Conservation (phyloP, 2,329 filamentous ascomycete species). For the Exophiala sideris region DNA sequence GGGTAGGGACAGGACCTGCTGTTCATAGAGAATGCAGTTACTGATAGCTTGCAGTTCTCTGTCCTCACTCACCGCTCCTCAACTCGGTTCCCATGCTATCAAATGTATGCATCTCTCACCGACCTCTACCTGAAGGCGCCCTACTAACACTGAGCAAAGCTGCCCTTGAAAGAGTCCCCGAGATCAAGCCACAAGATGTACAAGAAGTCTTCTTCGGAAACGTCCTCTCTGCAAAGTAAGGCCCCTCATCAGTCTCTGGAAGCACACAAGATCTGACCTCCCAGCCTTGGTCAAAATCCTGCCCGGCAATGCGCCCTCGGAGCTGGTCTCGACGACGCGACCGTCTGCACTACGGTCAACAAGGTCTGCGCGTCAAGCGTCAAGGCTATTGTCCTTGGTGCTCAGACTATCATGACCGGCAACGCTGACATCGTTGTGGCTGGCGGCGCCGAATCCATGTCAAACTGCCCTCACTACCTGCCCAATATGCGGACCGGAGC, state of each 20-base stretch:
- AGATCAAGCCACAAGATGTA: conserved; percentile 83
- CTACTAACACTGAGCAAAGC: conserved; percentile 38
- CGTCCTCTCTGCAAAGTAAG: conserved; percentile 89
- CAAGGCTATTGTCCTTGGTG: conserved; percentile 91
- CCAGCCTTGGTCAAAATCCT: conserved; percentile 89
- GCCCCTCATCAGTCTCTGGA: conserved; percentile 5
- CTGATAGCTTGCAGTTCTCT: conserved; percentile 63
- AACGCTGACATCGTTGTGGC: conserved; percentile 90
- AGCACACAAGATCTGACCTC: neutral
- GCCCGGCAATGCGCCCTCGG: conserved; percentile 89
- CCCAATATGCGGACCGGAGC: conserved; percentile 78
- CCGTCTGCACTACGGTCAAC: conserved; percentile 90
- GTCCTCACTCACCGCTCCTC: conserved; percentile 77
- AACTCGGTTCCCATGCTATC: conserved; percentile 88
- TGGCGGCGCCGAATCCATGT: conserved; percentile 97
- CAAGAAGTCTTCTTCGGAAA: conserved; percentile 98
- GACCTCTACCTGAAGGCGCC: neutral
- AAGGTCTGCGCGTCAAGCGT: conserved; percentile 96
- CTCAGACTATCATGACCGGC: conserved; percentile 96
- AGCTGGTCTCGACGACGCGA: conserved; percentile 76
- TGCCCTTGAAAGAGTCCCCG: conserved; percentile 79
- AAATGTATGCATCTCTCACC: conserved; percentile 62
- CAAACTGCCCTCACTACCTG: conserved; percentile 94
- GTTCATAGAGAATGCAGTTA: neutral
- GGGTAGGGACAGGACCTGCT: conserved; percentile 58